Base-by-base conservation (phyloP, 257 asterid species). In the Paulownia fortunei region DNA sequence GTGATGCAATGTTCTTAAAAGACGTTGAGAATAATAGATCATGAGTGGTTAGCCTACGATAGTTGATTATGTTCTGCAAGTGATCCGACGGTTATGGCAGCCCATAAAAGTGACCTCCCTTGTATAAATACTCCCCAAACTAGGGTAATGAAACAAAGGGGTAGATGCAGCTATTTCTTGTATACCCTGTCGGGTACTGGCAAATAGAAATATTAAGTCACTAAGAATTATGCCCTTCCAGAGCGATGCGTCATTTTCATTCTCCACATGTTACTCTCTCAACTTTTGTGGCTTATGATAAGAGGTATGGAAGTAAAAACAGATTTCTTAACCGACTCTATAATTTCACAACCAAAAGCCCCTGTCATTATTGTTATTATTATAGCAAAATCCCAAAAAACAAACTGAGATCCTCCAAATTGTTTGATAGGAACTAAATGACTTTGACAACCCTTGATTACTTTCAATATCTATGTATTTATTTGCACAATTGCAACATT, bases 231-330 rank as follows among this genome's bases (percentile, higher is more conserved):
- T 64, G 27, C 52, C 18, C 71, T 51, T 30, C 52, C 44, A 65
- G 27, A 61, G 13, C 26, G 21, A 79, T 6, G 52, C 39, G 82
- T 80, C 84, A 73, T 73, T 80, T 76, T 76, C 87, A 83, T 52
- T 42, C 55, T 69, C 83, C 83, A 74, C 78, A 44, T 73, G 78
- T 23, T 39, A 12, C 30, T 4, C 36, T 34, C 26, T 60, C 52
- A 51, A 46, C 13, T 36, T 66, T 23, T 59, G 70, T 58, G 19
- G 63, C 36, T 69, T 51, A 69, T 41, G 78, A 76, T 66, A 67
- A 74, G 80, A 51, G 73, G 76, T 36, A 46, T 76, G 82, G 76
- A 77, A 59, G 72, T 66, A 44, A 76, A 44, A 67, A 26, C 76
- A 46, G 54, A 51, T 34, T 78, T 73, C 47, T 30, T 75, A 73